Base-by-base conservation (phyloP, 192 early-diverging fungal genomes). In the Umbelopsis sp. region DNA sequence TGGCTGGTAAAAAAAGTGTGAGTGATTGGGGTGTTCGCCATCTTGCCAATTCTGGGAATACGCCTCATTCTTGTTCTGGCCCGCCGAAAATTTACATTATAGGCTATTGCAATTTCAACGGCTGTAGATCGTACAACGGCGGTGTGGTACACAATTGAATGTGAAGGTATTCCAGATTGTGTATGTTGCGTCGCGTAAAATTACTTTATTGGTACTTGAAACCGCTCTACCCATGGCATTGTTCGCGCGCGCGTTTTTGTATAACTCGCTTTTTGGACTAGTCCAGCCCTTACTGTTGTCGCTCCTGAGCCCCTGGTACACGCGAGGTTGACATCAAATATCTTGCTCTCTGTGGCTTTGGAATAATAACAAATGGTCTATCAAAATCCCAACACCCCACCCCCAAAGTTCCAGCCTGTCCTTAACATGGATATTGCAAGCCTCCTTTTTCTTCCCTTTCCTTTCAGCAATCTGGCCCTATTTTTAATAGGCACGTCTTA, bases 31-130 rank as follows among this genome's bases (percentile, higher is more conserved):
- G 22, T 13, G 50, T 2, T 35, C 16, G 21, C 33, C 27, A 27
- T 18, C 16, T 25, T 61, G 18, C 27, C 30, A 37, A 15, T 16
- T 18, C 16, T 15, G 30, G 55, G 27, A 49, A 13, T 18, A 30
- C 55, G 55, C 55, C 55, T 61, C 55, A 61, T 61, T 13, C 55
- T 61, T 27, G 27, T 33, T 61, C 55, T 37, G 55, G 55, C 7
- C 55, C 33, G 55, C 55, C 55, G 55, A 61, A 22, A 61, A 61
- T 61, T 61, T 22, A 61, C 55, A 61, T 61, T 35, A 16, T 61
- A 25, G 51, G 51, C 21, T 13, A 52, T 22, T 21, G 21, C 11
- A 12, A 25, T 52, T 20, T 51, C 50, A 23, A 51, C 50, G 48
- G 48, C 15, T 49, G 48, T 49, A 16, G 2, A 49, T 12, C 5